Base-by-base conservation (phyloP, 2,329 filamentous ascomycete genomes). In the Elsinoe batatas region DNA sequence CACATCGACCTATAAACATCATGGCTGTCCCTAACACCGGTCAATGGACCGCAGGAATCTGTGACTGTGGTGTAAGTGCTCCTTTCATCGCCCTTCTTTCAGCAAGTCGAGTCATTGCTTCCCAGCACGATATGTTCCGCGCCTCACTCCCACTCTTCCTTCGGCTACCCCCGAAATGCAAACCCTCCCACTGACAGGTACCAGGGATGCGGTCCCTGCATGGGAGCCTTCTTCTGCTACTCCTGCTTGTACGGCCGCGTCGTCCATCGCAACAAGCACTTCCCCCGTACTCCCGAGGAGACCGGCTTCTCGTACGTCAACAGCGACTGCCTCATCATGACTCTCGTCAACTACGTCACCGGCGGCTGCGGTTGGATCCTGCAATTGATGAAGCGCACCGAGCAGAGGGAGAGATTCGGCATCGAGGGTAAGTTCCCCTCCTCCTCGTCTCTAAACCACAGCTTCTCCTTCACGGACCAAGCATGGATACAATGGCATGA, bases 51-150 rank as follows among this genome's bases (percentile, higher is more conserved):
- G 53, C 37, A 20, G 53, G 53, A 26, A 26, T 55, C 40, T 55
- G 53, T 42, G 38, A 55, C 17, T 55, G 53, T 32, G 53, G 53
- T 22, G 53, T 55, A 22, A 44, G 53, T 55, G 22, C 32, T 26
- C 32, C 12, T 33, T 37, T 5, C 35, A 7, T 17, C 26, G 17
- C 18, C 13, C 17, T 26, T 5, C 11, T 22, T 22, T 7, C 3
- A 30, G 26, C 7, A 26, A 26, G 3, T 26, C 3, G 22, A 26
- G 22, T 26, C 22, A 26, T 26, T 26, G 7, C 42, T 12, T 46
- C 42, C 12, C 42, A 17, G 11, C 26, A 26, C 12, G 2, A 12
- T 46, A 10, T 20, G 13, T 26, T 46, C 26, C 12, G 3, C 26
- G 12, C 12, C 43, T n/a, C 20, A 8, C 43, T 49, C 26, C 12